Base-by-base conservation (phyloP, 805 yeast genomes). In the Candida qinlingensis region DNA sequence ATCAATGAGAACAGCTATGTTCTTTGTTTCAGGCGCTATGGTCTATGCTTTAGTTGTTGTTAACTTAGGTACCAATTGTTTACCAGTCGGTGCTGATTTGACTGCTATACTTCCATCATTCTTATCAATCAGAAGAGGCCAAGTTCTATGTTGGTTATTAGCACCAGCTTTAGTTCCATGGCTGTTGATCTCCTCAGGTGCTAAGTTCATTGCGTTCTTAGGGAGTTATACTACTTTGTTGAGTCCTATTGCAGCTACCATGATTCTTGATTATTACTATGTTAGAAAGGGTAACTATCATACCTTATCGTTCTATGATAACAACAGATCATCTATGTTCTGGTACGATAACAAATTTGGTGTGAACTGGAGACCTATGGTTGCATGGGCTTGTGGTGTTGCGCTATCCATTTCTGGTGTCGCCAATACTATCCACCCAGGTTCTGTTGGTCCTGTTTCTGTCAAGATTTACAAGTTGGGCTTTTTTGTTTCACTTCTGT, bases 191-290 rank as follows among this genome's bases (percentile, higher is more conserved):
- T 42, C 45, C 9, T 35, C 39, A 3, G 45, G 45, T 27, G 39
- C 45, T 10, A 42, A 42, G n/a, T 42, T 42, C 27, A 13, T 42
- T 28, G 39, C 45, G n/a, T 42, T 42, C 11, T 29, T 42, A 36
- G 45, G 45, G 28, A 26, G 39, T 28, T 42, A 42, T 11, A 35
- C 45, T 9, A 35, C 39, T 25, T 13, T 42, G 6, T 42, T 42
- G 9, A 42, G 45, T 42, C 45, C 45, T 26, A 42, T 42, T 36
- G 45, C 45, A 11, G 45, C 45, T 9, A 42, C 45, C 27, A 42
- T 42, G 45, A 42, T 42, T 13, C 6, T 42, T 6, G 45, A 42
- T 19, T 42, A 42, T 13, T 42, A 25, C 6, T 42, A 42, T 19
- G 39, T 42, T 9, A 35, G 27, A 36, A 42, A 42, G n/a, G 45